Evolutionary conservation across 371 early-diverging fungal species (phyloP).

Genomic region (Basidiobolus heterosporus): DNA sequence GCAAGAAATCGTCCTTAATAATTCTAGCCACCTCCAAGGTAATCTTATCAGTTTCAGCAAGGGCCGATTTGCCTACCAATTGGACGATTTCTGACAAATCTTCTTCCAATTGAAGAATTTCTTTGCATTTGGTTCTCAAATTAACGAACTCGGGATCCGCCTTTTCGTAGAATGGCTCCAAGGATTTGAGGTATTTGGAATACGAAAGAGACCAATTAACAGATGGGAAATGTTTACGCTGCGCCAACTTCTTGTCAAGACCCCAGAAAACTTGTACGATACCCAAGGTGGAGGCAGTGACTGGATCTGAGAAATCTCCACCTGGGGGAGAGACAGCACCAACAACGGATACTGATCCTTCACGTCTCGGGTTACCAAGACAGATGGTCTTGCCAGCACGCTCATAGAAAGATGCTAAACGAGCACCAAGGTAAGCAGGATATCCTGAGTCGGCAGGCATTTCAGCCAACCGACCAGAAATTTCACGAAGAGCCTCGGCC

Average conservation of each 20-base stretch:
- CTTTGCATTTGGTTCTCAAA: conserved; percentile 87
- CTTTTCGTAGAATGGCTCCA: conserved; percentile 91
- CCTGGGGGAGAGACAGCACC: conserved; percentile 99
- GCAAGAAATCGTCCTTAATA: conserved; percentile 99
- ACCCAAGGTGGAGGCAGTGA: conserved; percentile 96
- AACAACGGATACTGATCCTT: conserved; percentile 96
- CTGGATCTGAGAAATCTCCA: conserved; percentile 99
- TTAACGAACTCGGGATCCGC: conserved; percentile 85
- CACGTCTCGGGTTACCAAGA: conserved; percentile 86
- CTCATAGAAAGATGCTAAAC: conserved; percentile 99
- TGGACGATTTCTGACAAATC: conserved; percentile 99
- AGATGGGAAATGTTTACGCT: conserved; percentile 99
- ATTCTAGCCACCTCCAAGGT: conserved; percentile 95
- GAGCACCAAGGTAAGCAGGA: conserved; percentile 98
- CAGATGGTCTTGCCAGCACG: conserved; percentile 96
- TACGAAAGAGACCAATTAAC: conserved; percentile 99
- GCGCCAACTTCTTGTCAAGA: conserved; percentile 99
- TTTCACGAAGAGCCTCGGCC: conserved; percentile 99
- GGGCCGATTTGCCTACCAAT: conserved; percentile 87
- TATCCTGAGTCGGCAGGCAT: conserved; percentile 99
- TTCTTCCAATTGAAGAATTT: conserved; percentile 98
- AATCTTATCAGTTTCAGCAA: conserved; percentile 98
- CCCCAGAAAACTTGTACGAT: conserved; percentile 99
- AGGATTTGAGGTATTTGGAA: conserved; percentile 95
- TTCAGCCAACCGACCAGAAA: conserved; percentile 99